These are phyloP conservation scores for Paramarasmius palmivorus DNA, from an alignment of 1,284 basidiomycete genomes.

Conservation along the genomic window DNA sequence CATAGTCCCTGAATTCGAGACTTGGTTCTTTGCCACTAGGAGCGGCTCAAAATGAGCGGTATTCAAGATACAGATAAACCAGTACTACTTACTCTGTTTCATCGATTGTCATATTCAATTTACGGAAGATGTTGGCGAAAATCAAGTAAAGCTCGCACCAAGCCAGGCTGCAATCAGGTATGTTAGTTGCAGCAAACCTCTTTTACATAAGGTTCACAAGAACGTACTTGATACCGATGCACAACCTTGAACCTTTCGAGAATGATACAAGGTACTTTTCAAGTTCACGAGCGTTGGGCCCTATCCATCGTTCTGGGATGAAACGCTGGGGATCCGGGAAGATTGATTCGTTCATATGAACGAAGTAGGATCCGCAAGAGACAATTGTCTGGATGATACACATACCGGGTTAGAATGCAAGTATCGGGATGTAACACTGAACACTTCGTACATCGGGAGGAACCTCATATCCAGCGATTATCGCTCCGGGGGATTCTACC, in stretches of 20 bases:
- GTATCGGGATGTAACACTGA: not conserved
- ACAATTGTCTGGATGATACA: conserved; percentile 6
- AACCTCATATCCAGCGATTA: conserved; percentile 6
- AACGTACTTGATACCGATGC: conserved; percentile 1
- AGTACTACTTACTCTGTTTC: not conserved
- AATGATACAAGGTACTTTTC: conserved; percentile 9
- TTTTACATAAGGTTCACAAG: not conserved
- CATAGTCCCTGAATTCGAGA: too few species aligned
- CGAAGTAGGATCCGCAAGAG: conserved; percentile 2
- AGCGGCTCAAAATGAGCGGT: too few species aligned
- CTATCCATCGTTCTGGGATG: conserved; percentile 11
- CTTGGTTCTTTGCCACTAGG: too few species aligned
- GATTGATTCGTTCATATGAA: conserved; percentile 9
- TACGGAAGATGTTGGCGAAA: conserved; percentile 24
- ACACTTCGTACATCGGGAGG: conserved; percentile 5
- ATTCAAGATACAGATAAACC: not conserved
- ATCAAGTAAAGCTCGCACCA: conserved; percentile 27
- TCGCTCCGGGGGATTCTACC: not conserved
- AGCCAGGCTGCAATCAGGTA: conserved; percentile 18
- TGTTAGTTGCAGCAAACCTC: not conserved
- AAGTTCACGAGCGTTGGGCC: not conserved
- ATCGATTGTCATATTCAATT: conserved; percentile 21
- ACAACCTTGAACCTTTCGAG: conserved; percentile 11
- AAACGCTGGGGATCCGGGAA: conserved; percentile 8
- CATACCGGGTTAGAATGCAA: not conserved